Evolutionary conservation across 371 early-diverging fungal genomes (phyloP).

Genomic region (Lichtheimia ornata): DNA sequence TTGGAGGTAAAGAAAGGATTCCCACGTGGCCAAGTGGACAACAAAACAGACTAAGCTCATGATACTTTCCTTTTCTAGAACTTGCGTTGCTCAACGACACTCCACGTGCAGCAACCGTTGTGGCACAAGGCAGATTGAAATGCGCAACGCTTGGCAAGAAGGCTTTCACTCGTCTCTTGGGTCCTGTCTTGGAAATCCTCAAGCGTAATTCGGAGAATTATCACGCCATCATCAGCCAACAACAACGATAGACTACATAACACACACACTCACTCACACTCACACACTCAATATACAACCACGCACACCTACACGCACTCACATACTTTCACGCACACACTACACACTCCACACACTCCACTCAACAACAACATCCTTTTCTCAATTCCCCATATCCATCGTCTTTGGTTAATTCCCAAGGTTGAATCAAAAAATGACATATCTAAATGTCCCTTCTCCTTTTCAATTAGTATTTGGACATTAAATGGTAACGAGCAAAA

Average conservation of each 20-base stretch:
- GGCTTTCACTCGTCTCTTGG: constrained; percentile 90
- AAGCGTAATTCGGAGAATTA: constrained; percentile 86
- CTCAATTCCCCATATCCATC: not conserved
- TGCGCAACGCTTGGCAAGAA: constrained; percentile 88
- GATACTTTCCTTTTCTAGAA: constrained; percentile 47
- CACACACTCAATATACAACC: not conserved
- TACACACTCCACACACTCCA: not conserved
- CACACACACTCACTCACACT: not conserved
- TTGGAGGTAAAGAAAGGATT: constrained; percentile 74
- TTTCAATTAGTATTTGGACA: too few relatives aligned
- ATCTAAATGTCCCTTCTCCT: too few relatives aligned
- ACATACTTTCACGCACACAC: not conserved
- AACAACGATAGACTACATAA: constrained; percentile 8
- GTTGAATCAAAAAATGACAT: too few relatives aligned
- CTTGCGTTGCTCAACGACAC: constrained; percentile 87
- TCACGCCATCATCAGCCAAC: constrained; percentile 31
- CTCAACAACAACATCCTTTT: not conserved
- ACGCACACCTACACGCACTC: not conserved
- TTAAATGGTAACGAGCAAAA: too few relatives aligned
- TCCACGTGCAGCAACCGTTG: constrained; percentile 89
- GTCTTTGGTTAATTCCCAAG: too few relatives aligned
- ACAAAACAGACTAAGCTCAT: not conserved
- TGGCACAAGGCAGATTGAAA: constrained; percentile 84
- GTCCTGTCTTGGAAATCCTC: constrained; percentile 88
- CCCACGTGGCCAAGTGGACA: not conserved